Conservation (phyloP, 2,329 filamentous ascomycete genomes). For the Stromatinia cepivora region DNA sequence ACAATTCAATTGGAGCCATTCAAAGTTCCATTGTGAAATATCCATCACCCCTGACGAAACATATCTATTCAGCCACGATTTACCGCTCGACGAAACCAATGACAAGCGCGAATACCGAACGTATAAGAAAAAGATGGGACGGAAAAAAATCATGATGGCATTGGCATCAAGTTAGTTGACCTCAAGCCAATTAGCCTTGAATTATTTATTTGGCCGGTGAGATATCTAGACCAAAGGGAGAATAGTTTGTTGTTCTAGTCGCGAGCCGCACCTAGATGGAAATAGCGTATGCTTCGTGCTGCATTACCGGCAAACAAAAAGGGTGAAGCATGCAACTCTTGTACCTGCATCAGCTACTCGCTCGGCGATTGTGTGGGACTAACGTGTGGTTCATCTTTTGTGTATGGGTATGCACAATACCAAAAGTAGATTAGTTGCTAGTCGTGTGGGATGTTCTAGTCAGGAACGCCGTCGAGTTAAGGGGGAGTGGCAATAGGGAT, state of each 20-base stretch:
- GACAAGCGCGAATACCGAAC: conserved; percentile 15
- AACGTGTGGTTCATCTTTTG: conserved; percentile 19
- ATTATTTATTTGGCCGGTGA: conserved; percentile 6
- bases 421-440: neutral
- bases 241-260: conserved; percentile 7
- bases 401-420: conserved; percentile 13
- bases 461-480: conserved; percentile 17
- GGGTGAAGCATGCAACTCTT: conserved; percentile 20
- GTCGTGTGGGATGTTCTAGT: neutral
- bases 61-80: conserved; percentile 15
- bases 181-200: neutral
- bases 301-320: conserved; percentile 21
- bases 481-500: conserved; percentile 12
- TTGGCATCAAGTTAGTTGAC: neutral
- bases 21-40: neutral
- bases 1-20: conserved; percentile 9
- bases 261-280: conserved; percentile 17
- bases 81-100: conserved; percentile 16
- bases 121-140: conserved; percentile 17
- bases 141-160: neutral
- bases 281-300: neutral
- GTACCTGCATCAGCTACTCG: conserved; percentile 11
- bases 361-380: conserved; percentile 18
- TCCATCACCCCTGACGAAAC: neutral
- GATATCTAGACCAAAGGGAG: neutral